phyloP scores from a whole-genome alignment of 1,284 basidiomycete genomes.

The Cryptococcus amylolentus region DNA sequence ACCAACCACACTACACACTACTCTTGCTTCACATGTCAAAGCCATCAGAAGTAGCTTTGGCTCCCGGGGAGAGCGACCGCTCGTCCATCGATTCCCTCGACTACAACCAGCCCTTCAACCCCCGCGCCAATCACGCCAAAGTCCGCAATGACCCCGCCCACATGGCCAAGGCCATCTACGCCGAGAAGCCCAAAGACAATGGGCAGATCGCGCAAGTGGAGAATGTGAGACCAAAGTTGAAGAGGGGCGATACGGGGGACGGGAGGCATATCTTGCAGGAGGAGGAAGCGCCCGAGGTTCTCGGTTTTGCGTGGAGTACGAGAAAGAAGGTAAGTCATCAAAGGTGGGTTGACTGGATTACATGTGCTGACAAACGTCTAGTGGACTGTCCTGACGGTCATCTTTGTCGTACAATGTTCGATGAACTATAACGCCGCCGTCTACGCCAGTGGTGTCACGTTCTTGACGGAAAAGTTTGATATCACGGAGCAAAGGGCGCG shows the following conservation, averaged over 20 bases:
- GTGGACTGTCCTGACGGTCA: constrained; percentile 47
- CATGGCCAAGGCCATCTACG: not conserved
- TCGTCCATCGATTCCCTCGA: too few relatives aligned
- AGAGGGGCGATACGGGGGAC: constrained; percentile 19
- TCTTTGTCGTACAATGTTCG: constrained; percentile 45
- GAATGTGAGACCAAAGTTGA: constrained; percentile 3
- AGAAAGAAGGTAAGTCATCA: constrained; percentile 31
- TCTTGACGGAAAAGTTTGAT: constrained; percentile 34
- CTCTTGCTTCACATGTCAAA: too few relatives aligned
- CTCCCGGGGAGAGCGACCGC: too few relatives aligned
- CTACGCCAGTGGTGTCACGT: constrained; percentile 7
- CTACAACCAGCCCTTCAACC: not conserved
- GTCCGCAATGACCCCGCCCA: not conserved
- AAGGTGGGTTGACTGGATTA: not conserved
- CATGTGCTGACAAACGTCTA: not conserved
- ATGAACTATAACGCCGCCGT: constrained; percentile 27
- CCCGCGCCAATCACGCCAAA: not conserved
- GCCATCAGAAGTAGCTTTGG: too few relatives aligned
- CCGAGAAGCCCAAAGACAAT: not conserved
- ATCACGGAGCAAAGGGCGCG: constrained; percentile 47
- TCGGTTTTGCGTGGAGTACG: constrained; percentile 35
- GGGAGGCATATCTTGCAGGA: constrained; percentile 44
- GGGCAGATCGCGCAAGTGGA: not conserved
- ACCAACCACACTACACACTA: too few relatives aligned
- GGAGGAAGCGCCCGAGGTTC: constrained; percentile 35